A percentile compares a stretch with the other conserved stretches of the same genome.
phyloP scores from a whole-genome alignment of 305 asterid species.

The Rubia occidens region DNA sequence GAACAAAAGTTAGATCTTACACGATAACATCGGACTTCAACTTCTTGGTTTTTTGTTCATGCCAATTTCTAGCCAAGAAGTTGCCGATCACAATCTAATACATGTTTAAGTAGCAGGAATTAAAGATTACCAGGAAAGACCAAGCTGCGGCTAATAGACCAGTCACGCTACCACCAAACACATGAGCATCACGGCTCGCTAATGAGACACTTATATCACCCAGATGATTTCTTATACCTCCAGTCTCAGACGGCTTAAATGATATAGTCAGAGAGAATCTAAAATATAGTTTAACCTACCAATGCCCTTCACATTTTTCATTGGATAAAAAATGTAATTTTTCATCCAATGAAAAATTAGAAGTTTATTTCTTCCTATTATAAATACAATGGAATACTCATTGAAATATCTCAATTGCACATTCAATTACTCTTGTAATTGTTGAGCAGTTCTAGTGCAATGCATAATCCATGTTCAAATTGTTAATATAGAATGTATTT shows the following conservation, averaged over 20 bases:
- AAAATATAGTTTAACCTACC: slow-evolving; percentile 17
- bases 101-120: neutral
- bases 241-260: slow-evolving; percentile 57
- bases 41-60: slow-evolving; percentile 50
- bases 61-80: slow-evolving; percentile 56
- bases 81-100: slow-evolving; percentile 63
- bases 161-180: slow-evolving; percentile 74
- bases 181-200: slow-evolving; percentile 75
- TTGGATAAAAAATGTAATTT: too few species aligned
- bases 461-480: too few species aligned
- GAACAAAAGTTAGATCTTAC: too few species aligned
- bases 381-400: too few species aligned
- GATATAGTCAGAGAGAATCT: slow-evolving; percentile 62
- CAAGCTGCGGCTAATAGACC: slow-evolving; percentile 62
- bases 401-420: too few species aligned
- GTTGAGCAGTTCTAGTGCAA: too few species aligned
- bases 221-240: slow-evolving; percentile 61
- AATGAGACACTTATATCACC: slow-evolving; percentile 77
- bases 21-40: slow-evolving; percentile 28
- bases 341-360: too few species aligned
- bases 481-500: too few species aligned
- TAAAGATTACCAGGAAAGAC: slow-evolving; percentile 45
- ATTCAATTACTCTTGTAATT: too few species aligned
- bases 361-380: too few species aligned
- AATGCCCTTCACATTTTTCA: too few species aligned